Conservation (phyloP, 352 stramenopile species). For the Globisporangium radiosum region DNA sequence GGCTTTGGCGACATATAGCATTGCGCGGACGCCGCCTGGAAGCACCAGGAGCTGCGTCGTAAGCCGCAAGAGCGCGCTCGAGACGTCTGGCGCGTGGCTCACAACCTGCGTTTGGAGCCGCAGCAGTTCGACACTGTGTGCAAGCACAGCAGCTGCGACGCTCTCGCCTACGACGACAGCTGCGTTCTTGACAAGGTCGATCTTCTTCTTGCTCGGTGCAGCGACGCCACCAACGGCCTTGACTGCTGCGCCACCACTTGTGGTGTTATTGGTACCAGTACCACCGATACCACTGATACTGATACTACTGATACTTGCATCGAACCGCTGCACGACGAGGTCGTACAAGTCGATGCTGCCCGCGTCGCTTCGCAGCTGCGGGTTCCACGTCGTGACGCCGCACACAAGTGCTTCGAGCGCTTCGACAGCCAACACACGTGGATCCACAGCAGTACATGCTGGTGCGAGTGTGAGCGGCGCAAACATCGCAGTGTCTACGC, state of each 20-base stretch:
- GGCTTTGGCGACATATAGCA: conserved; percentile 16
- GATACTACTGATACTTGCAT: not conserved
- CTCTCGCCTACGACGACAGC: conserved; percentile 17
- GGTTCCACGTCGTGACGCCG: conserved; percentile 34
- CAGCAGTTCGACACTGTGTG: conserved; percentile 18
- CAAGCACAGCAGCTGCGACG: conserved; percentile 24
- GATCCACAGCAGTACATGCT: conserved; percentile 27
- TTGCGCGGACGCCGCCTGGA: conserved; percentile 23
- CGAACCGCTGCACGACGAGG: conserved; percentile 4
- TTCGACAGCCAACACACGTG: conserved; percentile 22
- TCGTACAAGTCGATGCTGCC: conserved; percentile 21
- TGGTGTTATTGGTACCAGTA: conserved; percentile 5
- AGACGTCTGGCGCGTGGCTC: conserved; percentile 20
- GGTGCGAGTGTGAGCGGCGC: conserved; percentile 22
- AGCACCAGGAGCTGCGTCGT: conserved; percentile 24
- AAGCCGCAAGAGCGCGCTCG: conserved; percentile 23
- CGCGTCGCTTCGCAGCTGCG: not conserved
- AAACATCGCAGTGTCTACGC: conserved; percentile 15
- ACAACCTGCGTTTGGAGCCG: conserved; percentile 20
- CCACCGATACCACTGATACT: not conserved
- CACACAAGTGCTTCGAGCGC: conserved; percentile 25
- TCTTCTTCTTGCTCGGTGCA: conserved; percentile 34
- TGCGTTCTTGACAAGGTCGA: conserved; percentile 17
- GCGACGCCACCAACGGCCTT: no score
- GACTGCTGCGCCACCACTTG: not conserved